Conservation (phyloP, 1,139 yeast species). For the Blastobotrys raffinosifermentans region DNA sequence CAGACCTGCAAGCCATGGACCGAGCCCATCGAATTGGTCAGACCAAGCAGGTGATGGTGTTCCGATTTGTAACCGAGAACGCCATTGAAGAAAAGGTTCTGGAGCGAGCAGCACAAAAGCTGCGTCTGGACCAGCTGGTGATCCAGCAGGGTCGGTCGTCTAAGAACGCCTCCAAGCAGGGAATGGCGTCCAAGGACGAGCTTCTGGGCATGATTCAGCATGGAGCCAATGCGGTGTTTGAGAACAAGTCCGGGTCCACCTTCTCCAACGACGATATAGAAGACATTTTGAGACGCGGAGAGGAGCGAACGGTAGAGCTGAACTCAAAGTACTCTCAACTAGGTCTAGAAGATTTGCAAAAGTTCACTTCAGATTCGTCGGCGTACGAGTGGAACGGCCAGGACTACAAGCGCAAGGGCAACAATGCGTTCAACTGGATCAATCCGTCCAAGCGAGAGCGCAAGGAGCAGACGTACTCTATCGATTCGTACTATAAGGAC, state of each 20-base stretch:
- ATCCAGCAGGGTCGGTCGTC: conserved; percentile 86
- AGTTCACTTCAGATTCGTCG: conserved; percentile 74
- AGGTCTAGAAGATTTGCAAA: conserved; percentile 89
- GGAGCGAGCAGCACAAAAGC: conserved; percentile 93
- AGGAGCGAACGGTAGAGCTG: conserved; percentile 69
- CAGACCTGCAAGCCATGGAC: conserved; percentile 98
- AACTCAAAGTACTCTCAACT: conserved; percentile 76
- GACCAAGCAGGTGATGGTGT: conserved; percentile 90
- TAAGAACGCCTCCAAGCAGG: conserved; percentile 41
- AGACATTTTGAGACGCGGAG: conserved; percentile 67
- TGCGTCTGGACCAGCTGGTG: conserved; percentile 87
- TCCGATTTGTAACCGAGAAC: conserved; percentile 87
- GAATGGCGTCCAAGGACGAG: conserved; percentile 64
- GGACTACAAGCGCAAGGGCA: conserved; percentile 57
- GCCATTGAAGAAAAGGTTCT: conserved; percentile 95
- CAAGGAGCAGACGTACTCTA: conserved; percentile 80
- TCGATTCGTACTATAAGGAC: conserved; percentile 85
- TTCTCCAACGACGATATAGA: conserved; percentile 69
- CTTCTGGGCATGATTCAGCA: conserved; percentile 93
- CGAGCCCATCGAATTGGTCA: conserved; percentile 98
- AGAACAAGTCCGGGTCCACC: conserved; percentile 31
- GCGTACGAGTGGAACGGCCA: conserved; percentile 98
- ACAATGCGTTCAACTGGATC: conserved; percentile 58
- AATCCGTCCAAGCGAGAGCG: conserved; percentile 87
- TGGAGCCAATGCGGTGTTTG: conserved; percentile 84